Evolutionary conservation across 2,329 filamentous ascomycete genomes (phyloP).

Genomic region (Stemphylium vesicarium): DNA sequence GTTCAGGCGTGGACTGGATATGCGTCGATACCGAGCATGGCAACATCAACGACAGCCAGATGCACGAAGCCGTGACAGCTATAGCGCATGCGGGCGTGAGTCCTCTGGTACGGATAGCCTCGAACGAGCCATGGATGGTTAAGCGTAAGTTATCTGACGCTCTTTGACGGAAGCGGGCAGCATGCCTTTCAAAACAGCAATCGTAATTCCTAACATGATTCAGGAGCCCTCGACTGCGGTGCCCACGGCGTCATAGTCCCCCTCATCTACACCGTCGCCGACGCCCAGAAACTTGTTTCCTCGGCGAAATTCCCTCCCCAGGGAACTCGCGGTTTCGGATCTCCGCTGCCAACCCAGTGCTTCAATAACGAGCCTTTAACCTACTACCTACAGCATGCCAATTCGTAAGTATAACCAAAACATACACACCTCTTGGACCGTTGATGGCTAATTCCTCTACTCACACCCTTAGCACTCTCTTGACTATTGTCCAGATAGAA

Average conservation of each 20-base stretch:
- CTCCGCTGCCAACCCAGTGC: conserved; percentile 59
- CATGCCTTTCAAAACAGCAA: too few relatives aligned
- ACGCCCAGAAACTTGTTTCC: conserved; percentile 59
- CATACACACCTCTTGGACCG: too few relatives aligned
- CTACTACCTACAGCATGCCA: conserved; percentile 63
- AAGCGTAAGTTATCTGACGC: conserved; percentile 53
- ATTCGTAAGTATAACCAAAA: conserved; percentile 31
- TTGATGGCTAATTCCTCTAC: too few relatives aligned
- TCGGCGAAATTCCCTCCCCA: conserved; percentile 63
- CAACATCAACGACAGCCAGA: conserved; percentile 61
- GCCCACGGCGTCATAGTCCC: conserved; percentile 66
- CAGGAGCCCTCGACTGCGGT: conserved; percentile 63
- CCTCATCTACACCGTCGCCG: conserved; percentile 59
- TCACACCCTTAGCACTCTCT: conserved; percentile 46
- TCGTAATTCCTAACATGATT: neutral
- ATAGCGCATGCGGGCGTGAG: conserved; percentile 53
- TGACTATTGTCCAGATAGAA: conserved; percentile 59
- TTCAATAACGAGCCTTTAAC: conserved; percentile 51
- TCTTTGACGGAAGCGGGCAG: neutral
- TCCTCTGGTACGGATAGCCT: conserved; percentile 58
- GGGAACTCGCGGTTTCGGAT: conserved; percentile 63
- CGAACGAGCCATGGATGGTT: conserved; percentile 67
- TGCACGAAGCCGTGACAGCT: conserved; percentile 63
- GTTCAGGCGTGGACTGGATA: conserved; percentile 61
- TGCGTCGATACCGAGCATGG: conserved; percentile 63